Evolutionary conservation across 2,329 filamentous ascomycete species (phyloP).

Genomic region (Dothistroma pini): DNA sequence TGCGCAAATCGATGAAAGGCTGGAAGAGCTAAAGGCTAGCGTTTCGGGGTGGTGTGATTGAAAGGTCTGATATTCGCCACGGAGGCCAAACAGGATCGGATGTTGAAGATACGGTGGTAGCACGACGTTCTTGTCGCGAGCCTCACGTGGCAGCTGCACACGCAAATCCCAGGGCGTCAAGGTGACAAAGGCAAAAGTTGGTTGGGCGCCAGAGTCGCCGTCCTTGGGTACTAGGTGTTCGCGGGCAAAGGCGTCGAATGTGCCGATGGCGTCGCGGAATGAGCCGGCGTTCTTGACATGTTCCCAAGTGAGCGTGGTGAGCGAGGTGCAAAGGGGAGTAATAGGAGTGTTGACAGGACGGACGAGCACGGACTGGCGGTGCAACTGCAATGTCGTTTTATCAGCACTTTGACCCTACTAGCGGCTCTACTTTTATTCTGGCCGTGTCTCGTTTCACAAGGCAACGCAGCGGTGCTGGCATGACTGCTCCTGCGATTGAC

Average conservation of each 20-base stretch:
- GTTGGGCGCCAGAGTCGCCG: conserved; percentile 45
- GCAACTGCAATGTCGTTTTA: conserved; percentile 57
- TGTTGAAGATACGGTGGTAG: conserved; percentile 96
- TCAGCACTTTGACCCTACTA: conserved; percentile 23
- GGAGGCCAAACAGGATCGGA: conserved; percentile 92
- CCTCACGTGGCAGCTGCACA: conserved; percentile 94
- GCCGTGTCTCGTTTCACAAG: conserved; percentile 25
- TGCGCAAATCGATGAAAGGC: conserved; percentile 95
- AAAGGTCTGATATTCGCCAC: conserved; percentile 97
- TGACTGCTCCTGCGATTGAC: conserved; percentile 13
- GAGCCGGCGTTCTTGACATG: conserved; percentile 96
- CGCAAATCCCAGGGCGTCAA: conserved; percentile 98
- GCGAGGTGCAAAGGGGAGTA: conserved; percentile 94
- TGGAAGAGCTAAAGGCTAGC: conserved; percentile 90
- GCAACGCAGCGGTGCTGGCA: conserved; percentile 9
- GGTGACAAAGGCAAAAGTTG: conserved; percentile 95
- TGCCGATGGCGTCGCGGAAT: conserved; percentile 93
- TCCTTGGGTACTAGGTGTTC: conserved; percentile 89
- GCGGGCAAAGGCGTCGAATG: conserved; percentile 88
- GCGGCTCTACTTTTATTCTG: conserved; percentile 14
- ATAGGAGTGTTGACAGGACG: conserved; percentile 99
- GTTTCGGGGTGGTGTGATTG: conserved; percentile 98
- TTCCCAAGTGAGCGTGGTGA: conserved; percentile 98
- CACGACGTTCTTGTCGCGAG: conserved; percentile 96
- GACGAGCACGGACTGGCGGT: conserved; percentile 92